Evolutionary conservation across 257 asterid species (phyloP).

Genomic region (Linderniella brevidens): DNA sequence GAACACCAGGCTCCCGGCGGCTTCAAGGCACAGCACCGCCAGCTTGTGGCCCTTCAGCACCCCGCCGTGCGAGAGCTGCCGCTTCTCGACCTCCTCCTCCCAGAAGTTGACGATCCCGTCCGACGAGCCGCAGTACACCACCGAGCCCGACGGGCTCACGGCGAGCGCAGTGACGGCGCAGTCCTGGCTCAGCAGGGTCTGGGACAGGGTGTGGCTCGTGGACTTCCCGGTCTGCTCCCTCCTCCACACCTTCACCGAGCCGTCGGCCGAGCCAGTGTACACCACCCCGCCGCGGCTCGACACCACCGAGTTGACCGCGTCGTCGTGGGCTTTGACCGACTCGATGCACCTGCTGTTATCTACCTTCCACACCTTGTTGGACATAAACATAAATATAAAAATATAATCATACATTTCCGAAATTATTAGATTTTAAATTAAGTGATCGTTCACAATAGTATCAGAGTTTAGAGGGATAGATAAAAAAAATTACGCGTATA

Average conservation of each 20-base stretch:
- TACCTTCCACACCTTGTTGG: constrained; percentile 23
- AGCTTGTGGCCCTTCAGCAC: constrained; percentile 23
- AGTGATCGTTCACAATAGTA: no score
- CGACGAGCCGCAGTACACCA: constrained; percentile 21
- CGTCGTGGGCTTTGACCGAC: constrained; percentile 24
- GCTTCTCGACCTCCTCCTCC: constrained; percentile 15
- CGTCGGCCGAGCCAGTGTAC: constrained; percentile 27
- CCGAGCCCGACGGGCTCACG: constrained; percentile 10
- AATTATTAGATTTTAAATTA: no score
- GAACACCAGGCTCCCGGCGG: constrained; percentile 18
- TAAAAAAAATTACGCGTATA: no score
- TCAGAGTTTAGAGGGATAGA: no score
- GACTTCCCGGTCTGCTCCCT: constrained; percentile 15
- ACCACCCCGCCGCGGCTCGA: constrained; percentile 15
- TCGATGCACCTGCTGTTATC: constrained; percentile 21
- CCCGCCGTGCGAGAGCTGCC: constrained; percentile 18
- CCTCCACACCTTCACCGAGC: constrained; percentile 23
- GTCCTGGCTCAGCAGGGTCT: constrained; percentile 19
- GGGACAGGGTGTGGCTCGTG: constrained; percentile 11
- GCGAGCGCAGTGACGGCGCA: constrained; percentile 24
- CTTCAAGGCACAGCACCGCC: constrained; percentile 20
- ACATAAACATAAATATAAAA: no score
- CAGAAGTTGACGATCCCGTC: constrained; percentile 28
- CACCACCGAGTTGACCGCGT: constrained; percentile 23
- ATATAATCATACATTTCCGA: no score